These are phyloP conservation scores for Malassezia psittaci DNA, from an alignment of 1,284 basidiomycete species.

Conservation along the genomic window DNA sequence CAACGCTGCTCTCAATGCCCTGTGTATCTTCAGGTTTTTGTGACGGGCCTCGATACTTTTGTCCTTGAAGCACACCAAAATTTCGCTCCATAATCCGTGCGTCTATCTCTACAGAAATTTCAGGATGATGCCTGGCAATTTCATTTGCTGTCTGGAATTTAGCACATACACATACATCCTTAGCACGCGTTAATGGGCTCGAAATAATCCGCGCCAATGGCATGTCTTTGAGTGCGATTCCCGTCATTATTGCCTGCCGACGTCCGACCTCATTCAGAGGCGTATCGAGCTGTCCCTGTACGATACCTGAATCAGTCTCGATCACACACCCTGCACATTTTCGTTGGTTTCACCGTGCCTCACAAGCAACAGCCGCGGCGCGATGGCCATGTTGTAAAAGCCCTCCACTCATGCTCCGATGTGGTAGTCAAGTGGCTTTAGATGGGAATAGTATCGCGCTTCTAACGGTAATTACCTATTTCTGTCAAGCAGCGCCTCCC, in stretches of 20 bases:
- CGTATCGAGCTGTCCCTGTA: slow-evolving; percentile 45
- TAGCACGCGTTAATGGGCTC: slow-evolving; percentile 31
- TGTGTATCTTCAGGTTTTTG: slow-evolving; percentile 31
- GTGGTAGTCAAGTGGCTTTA: slow-evolving; percentile 8
- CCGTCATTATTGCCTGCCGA: slow-evolving; percentile 31
- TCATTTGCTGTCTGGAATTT: slow-evolving; percentile 14
- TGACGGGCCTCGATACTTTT: slow-evolving; percentile 24
- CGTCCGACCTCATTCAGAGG: slow-evolving; percentile 31
- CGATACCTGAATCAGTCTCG: slow-evolving; percentile 23
- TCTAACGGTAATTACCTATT: slow-evolving; percentile 11
- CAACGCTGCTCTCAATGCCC: slow-evolving; percentile 30
- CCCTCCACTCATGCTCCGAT: slow-evolving; percentile 10
- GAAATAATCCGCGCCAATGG: slow-evolving; percentile 33
- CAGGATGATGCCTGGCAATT: slow-evolving; percentile 15
- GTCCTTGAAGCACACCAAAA: slow-evolving; percentile 39
- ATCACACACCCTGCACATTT: slow-evolving; percentile 22
- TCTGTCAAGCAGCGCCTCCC: slow-evolving; percentile 1
- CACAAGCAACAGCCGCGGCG: slow-evolving; percentile 29
- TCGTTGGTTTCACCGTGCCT: slow-evolving; percentile 44
- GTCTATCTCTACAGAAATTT: slow-evolving; percentile 20
- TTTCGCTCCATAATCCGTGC: slow-evolving; percentile 34
- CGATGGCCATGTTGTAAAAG: background rate
- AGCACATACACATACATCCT: slow-evolving; percentile 7
- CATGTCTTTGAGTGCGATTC: slow-evolving; percentile 20
- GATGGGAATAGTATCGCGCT: slow-evolving; percentile 11